Evolutionary conservation across 2,329 filamentous ascomycete genomes (phyloP), one percentile per base, ranked within the genome.

Genomic region (Dryadomyces quercus-mongolicae): DNA sequence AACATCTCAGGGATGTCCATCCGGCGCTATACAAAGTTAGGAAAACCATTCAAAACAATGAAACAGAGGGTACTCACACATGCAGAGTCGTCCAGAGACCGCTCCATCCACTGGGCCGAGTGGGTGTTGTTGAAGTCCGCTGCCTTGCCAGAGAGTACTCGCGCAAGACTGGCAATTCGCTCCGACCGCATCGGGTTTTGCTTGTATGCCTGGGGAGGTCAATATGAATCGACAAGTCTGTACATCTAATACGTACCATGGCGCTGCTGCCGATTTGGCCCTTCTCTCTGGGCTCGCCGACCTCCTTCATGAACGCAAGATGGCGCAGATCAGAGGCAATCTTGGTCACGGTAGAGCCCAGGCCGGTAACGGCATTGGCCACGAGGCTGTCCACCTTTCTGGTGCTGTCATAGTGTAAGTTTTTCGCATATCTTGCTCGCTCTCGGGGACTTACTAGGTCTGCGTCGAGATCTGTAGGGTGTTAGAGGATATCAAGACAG

Each of bases 311-410:
- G n/a, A n/a, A 21, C 3, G 51, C 51, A n/a, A 52, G 51, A 34
- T 52, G 51, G 6, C 51, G 51, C 25, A 52, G 46, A 15, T 52
- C 51, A 3, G 42, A 42, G 2, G 51, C 20, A 12, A 52, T 52
- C 86, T 0, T 88, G 88, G 18, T 87, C 78, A 22, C 87, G 89
- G 54, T 95, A 4, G 51, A 45, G 18, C 51, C 51, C 12, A 52
- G 82, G 1, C 82, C 87, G 31, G 79, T 76, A 38, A 95, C 73
- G n/a, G 86, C 88, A 64, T 93, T 91, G 62, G 84, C 78, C n/a
- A 95, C 75, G 55, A 84, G 76, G 44, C 87, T 74, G 65, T 96
- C 90, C 54, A 95, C 84, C 71, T 93, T 93, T 58, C 88, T 80
- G 5, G 60, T 59, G 56, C 25, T 31, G 25, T 8, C 4, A 31